Evolutionary conservation across 257 asterid species (phyloP), one percentile per base, ranked within the genome.

Genomic region (Petrea volubilis): DNA sequence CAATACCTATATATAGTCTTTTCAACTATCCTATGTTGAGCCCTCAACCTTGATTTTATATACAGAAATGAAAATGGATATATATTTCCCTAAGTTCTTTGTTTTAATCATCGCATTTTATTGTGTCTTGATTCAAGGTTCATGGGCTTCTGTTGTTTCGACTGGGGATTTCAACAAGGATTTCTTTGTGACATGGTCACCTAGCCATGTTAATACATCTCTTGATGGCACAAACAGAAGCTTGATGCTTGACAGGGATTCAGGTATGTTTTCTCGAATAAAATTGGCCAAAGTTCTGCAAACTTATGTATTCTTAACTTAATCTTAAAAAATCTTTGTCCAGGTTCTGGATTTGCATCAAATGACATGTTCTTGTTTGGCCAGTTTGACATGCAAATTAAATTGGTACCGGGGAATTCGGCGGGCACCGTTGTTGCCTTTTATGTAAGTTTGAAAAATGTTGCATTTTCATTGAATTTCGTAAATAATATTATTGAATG

Each of bases 381-480:
- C 2, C 90, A 89, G 8, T 83, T 91, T 76, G 93, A 89, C 83
- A 89, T 91, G 96, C 71, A 85, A 68, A 94, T 91, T 13, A 89
- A 91, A 64, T 24, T 94, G 79, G 74, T 94, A 9, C 90, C 96
- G 0, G 98, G 96, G 15, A 78, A 94, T 66, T 94, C 98, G 21
- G 95, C 97, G 0, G 98, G 98, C 80, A 86, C 97, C 0, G 96
- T 91, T 52, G 96, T 89, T 7, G 96, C 97, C 56, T 89, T 83
- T 24, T 94, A 91, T 60, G 98, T 89, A 73, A 77, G 94, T 46
- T 6, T 60, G 17, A 49, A 31, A 7, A 34, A 59, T 14, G 8
- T 27, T 20, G 12, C 6, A 8, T 3, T 27, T 28, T 38, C 7
- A 51, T 3, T 56, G 33, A 12, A 24, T n/a, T n/a, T 6, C 9